Percentiles rank a stretch among this genome's conserved stretches.
Evolutionary conservation across 2,329 filamentous ascomycete species (phyloP).

Genomic region (Lasiodiplodia theobromae): DNA sequence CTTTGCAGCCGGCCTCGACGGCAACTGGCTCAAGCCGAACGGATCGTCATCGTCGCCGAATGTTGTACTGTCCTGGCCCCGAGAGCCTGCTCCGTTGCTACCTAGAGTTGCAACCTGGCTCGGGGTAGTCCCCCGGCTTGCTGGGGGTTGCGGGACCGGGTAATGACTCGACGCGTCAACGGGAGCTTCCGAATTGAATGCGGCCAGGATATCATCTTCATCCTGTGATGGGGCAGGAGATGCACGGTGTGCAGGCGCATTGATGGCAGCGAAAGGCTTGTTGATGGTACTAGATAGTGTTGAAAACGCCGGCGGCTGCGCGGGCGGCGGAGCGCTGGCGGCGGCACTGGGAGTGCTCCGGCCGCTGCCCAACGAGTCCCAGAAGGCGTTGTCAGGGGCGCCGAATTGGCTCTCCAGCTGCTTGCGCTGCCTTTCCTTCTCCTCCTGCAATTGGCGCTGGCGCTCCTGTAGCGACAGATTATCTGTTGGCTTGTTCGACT

Average conservation of each 20-base stretch:
- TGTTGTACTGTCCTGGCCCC: conserved; percentile 28
- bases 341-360: conserved; percentile 50
- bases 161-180: conserved; percentile 68
- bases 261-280: conserved; percentile 48
- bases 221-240: conserved; percentile 42
- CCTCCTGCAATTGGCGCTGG: conserved; percentile 75
- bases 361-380: conserved; percentile 72
- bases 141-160: conserved; percentile 52
- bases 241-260: conserved; percentile 36
- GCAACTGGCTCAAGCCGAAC: conserved; percentile 76
- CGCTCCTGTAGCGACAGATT: conserved; percentile 73
- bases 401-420: conserved; percentile 81
- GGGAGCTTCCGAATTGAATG: conserved; percentile 65
- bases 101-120: conserved; percentile 1
- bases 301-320: conserved; percentile 44
- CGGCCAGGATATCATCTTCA: conserved; percentile 67
- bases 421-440: conserved; percentile 75
- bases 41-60: conserved; percentile 74
- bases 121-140: conserved; percentile 37
- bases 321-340: conserved; percentile 48
- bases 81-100: conserved; percentile 33
- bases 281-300: conserved; percentile 50
- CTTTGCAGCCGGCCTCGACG: conserved; percentile 50
- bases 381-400: conserved; percentile 70
- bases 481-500: conserved; percentile 65